phyloP scores from a whole-genome alignment of 192 early-diverging fungal species.

The Nowakowskiella sp. region DNA sequence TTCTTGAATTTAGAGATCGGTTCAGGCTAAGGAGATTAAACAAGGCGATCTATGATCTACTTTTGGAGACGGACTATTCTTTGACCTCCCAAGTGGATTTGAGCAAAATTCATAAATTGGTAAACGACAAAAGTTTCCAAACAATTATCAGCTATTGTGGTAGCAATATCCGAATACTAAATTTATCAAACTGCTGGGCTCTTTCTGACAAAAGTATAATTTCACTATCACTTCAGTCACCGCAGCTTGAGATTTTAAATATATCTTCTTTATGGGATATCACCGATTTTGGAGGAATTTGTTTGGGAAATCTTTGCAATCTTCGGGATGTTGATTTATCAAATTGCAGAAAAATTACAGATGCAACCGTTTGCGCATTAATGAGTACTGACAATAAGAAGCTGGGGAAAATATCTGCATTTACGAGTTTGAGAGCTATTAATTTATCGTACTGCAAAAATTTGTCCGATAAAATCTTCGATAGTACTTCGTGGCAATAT shows the following conservation, averaged over 20 bases:
- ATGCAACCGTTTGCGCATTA: constrained; percentile 45
- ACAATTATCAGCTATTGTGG: constrained; percentile 36
- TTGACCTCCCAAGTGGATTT: constrained; percentile 50
- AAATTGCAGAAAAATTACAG: constrained; percentile 74
- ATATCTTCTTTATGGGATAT: constrained; percentile 65
- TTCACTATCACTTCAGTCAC: too few species aligned
- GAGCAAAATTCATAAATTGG: constrained; percentile 45
- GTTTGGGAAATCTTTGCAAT: constrained; percentile 19
- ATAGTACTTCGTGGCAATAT: constrained; percentile 39
- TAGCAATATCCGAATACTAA: constrained; percentile 31
- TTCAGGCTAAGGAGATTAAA: constrained; percentile 35
- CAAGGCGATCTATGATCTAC: constrained; percentile 31
- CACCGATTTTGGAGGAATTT: constrained; percentile 46
- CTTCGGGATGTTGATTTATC: constrained; percentile 55
- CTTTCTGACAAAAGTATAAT: constrained; percentile 57
- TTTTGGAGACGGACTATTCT: constrained; percentile 26
- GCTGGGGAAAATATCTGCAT: too few species aligned
- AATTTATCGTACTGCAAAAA: constrained; percentile 70
- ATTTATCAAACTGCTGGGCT: constrained; percentile 62
- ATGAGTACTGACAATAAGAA: too few species aligned
- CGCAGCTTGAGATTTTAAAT: constrained; percentile 37
- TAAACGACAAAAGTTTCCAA: constrained; percentile 39
- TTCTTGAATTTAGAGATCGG: constrained; percentile 35
- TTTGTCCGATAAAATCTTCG: constrained; percentile 52
- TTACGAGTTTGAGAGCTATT: constrained; percentile 23